phyloP scores from a whole-genome alignment of 2,329 filamentous ascomycete species.

The Cladosporium sp. region DNA sequence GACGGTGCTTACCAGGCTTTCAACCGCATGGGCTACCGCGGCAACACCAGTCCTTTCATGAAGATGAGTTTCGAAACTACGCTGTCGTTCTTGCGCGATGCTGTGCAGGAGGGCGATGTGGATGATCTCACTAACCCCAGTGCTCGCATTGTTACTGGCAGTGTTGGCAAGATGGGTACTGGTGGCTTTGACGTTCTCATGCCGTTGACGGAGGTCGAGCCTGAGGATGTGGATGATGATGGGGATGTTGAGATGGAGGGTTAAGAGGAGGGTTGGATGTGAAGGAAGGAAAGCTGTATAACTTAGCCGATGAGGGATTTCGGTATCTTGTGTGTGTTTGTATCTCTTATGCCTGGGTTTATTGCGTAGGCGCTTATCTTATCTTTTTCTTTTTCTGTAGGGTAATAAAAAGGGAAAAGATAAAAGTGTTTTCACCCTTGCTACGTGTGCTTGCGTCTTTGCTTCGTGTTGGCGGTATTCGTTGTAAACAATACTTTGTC shows the following conservation, averaged over 20 bases:
- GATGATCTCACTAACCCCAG: conserved; percentile 84
- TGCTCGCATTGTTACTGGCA: conserved; percentile 82
- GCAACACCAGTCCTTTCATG: conserved; percentile 84
- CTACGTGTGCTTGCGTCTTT: not conserved
- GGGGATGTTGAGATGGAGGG: conserved; percentile 23
- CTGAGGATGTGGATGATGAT: conserved; percentile 3
- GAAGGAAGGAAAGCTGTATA: not conserved
- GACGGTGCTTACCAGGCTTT: conserved; percentile 86
- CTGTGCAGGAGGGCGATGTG: conserved; percentile 82
- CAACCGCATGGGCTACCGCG: conserved; percentile 81
- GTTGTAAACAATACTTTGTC: too few species aligned
- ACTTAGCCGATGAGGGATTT: not conserved
- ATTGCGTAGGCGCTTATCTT: conserved; percentile 5
- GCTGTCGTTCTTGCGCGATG: conserved; percentile 86
- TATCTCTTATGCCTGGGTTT: not conserved
- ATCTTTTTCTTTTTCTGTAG: not conserved
- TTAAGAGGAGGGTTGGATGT: not conserved
- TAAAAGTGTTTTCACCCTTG: not conserved
- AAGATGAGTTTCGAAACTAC: conserved; percentile 99
- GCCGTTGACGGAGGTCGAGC: conserved; percentile 3
- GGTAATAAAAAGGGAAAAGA: not conserved
- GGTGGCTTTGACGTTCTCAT: conserved; percentile 82
- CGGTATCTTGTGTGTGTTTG: not conserved
- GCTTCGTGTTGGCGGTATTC: too few species aligned
- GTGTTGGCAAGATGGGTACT: conserved; percentile 77